Conservation (phyloP, 192 early-diverging fungal genomes). For the Rhizophagus sp. region DNA sequence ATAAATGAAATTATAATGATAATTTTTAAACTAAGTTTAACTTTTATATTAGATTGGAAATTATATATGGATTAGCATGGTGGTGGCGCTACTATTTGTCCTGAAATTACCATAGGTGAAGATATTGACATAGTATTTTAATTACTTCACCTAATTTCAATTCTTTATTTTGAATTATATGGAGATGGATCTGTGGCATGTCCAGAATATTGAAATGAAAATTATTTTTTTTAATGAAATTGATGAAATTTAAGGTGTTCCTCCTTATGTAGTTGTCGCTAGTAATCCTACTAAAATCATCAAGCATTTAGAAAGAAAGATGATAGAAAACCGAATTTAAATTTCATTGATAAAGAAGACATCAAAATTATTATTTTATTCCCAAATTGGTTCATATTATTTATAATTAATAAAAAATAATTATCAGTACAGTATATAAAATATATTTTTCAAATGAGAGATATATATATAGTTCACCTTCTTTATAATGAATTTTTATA, state of each 20-base stretch:
- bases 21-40: background rate
- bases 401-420: too few species aligned
- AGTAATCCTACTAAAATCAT: slow-evolving; percentile 87
- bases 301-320: slow-evolving; percentile 38
- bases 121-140: slow-evolving; percentile 14
- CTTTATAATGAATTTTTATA: too few species aligned
- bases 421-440: too few species aligned
- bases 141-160: background rate
- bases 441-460: too few species aligned
- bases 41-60: slow-evolving; percentile 79
- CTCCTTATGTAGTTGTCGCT: slow-evolving; percentile 70
- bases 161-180: background rate
- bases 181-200: slow-evolving; percentile 62
- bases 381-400: too few species aligned
- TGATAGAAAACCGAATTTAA: too few species aligned
- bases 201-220: background rate
- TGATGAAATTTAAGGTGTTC: slow-evolving; percentile 53
- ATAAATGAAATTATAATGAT: too few species aligned
- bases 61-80: slow-evolving; percentile 90
- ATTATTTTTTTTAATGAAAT: background rate
- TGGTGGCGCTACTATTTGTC: slow-evolving; percentile 75
- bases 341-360: too few species aligned
- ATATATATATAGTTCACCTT: too few species aligned
- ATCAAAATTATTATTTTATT: too few species aligned
- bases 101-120: slow-evolving; percentile 89